Evolutionary conservation across 2,329 filamentous ascomycete species (phyloP).

Genomic region (Fusarium sp.): DNA sequence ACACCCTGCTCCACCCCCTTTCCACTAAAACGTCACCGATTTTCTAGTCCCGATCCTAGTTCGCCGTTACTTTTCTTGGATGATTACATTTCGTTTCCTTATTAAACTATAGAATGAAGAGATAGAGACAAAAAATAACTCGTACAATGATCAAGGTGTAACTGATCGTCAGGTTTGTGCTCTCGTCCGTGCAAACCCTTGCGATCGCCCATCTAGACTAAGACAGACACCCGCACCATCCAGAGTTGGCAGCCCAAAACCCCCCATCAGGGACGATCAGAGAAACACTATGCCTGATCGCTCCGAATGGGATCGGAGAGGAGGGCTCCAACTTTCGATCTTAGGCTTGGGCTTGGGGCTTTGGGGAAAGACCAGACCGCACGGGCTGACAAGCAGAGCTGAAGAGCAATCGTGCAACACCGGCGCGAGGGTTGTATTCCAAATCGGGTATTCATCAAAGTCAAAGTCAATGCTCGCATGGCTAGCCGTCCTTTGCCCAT

Average conservation of each 20-base stretch:
- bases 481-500: background rate
- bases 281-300: slow-evolving; percentile 2
- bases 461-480: slow-evolving; percentile 10
- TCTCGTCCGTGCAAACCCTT: slow-evolving; percentile 12
- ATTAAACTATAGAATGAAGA: slow-evolving; percentile 5
- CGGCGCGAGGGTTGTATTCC: slow-evolving; percentile 14
- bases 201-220: background rate
- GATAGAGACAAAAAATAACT: background rate
- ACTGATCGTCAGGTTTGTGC: slow-evolving; percentile 5
- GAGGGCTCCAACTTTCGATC: slow-evolving; percentile 10
- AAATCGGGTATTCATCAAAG: slow-evolving; percentile 10
- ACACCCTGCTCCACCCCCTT: slow-evolving; percentile 1
- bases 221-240: slow-evolving; percentile 5
- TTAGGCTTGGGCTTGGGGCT: background rate
- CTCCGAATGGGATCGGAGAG: slow-evolving; percentile 23
- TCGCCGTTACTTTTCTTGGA: background rate
- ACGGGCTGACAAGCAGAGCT: background rate
- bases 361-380: background rate
- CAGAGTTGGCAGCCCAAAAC: background rate
- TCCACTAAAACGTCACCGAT: slow-evolving; percentile 27
- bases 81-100: slow-evolving; percentile 17
- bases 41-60: slow-evolving; percentile 30
- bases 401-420: slow-evolving; percentile 19
- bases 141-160: background rate
- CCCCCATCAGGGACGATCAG: background rate